phyloP scores from a whole-genome alignment of 2,329 filamentous ascomycete genomes.

The Dactylellina cionopaga region DNA sequence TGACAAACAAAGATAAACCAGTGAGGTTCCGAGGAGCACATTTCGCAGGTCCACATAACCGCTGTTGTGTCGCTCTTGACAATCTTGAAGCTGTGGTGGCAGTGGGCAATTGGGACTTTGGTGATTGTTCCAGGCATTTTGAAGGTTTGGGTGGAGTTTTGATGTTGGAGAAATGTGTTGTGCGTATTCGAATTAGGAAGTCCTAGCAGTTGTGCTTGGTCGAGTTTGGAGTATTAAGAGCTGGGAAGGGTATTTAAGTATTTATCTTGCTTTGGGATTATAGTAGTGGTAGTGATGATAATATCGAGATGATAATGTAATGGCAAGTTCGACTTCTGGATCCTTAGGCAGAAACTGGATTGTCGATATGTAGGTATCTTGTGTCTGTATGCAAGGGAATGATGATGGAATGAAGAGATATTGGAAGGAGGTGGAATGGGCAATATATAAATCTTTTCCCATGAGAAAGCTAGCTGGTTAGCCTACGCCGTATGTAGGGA shows the following conservation, averaged over 20 bases:
- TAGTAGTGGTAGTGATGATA: not conserved
- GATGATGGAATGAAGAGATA: constrained; percentile 50
- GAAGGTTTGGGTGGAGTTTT: constrained; percentile 4
- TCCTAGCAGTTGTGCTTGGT: constrained; percentile 3
- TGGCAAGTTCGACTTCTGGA: constrained; percentile 10
- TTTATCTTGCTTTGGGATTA: not conserved
- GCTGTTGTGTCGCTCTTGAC: constrained; percentile 74
- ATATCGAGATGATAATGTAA: not conserved
- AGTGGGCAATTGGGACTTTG: constrained; percentile 66
- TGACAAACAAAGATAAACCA: constrained; percentile 76
- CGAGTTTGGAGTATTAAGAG: constrained; percentile 38
- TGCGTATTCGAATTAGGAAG: constrained; percentile 36
- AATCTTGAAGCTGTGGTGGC: constrained; percentile 72
- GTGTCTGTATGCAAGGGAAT: constrained; percentile 48
- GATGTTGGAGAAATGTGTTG: constrained; percentile 26
- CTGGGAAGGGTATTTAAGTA: too few species aligned
- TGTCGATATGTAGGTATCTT: constrained; percentile 39
- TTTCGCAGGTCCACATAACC: constrained; percentile 73
- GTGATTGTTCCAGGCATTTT: constrained; percentile 51
- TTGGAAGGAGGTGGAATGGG: constrained; percentile 53
- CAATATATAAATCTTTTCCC: constrained; percentile 38
- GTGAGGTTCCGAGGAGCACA: constrained; percentile 72
- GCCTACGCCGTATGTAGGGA: too few species aligned
- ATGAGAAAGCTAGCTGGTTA: constrained; percentile 23
- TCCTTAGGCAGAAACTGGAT: constrained; percentile 29